Base-by-base conservation (phyloP, 2,329 filamentous ascomycete species). In the Cyphellophora attinorum region DNA sequence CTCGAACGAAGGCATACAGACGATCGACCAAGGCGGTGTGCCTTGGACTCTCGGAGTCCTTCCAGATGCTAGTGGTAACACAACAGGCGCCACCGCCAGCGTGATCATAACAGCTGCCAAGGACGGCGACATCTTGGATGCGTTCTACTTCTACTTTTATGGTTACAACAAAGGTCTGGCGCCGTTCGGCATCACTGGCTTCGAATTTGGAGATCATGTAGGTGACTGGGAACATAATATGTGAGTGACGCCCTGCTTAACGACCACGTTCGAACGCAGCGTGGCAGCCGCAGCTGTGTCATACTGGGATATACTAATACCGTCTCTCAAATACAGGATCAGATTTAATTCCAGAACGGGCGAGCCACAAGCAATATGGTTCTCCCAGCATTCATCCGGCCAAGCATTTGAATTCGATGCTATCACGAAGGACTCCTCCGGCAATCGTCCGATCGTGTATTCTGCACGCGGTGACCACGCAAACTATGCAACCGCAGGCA, bases 121-220 rank as follows among this genome's bases (percentile, higher is more conserved):
- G 39, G 69, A 66, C 0, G 56, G 64, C 33, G 60, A 61, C 15
- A 60, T 58, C 3, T 55, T 76, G 2, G 72, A 79, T 56, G 74
- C 65, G 0, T 79, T 76, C 48, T 79, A 76, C 54, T 72, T 77
- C 51, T 77, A 75, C 48, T 78, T 76, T 46, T 74, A 73, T 47
- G 65, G 70, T 54, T 68, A 49, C 34, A 55, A 52, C 38, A 41
- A 48, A 36, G 48, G 48, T 17, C 69, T 72, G 18, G 60, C 54
- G 2, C 65, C 73, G 1, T 23, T 47, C 3, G 35, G 33, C 12
- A 10, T 30, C 3, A 33, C 37, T 5, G 60, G 58, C 2, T 45
- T 67, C 37, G 61, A 71, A 44, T 67, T 73, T 29, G 65, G 67
- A 41, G 67, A 77, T 50, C 77, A 81, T 51, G 69, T 81, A 18